phyloP scores from a whole-genome alignment of 2,329 filamentous ascomycete genomes.

The Apiospora hydei region DNA sequence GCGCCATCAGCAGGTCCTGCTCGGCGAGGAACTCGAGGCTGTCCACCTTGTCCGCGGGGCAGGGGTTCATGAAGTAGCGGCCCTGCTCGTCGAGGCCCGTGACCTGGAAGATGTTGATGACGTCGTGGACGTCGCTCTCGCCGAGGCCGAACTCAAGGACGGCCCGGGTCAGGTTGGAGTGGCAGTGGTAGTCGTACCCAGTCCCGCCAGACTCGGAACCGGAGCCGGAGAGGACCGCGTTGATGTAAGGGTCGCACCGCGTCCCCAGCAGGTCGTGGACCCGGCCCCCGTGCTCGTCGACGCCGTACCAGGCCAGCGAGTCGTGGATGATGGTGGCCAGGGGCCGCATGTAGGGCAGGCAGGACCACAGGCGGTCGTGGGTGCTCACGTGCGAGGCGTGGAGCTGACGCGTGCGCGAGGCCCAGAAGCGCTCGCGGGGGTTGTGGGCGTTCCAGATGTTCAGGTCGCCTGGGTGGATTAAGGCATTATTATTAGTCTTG shows the following conservation, averaged over 20 bases:
- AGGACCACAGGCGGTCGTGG: conserved; percentile 79
- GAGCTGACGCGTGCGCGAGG: conserved; percentile 77
- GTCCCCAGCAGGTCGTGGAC: conserved; percentile 85
- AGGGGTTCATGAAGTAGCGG: conserved; percentile 77
- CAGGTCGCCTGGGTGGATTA: conserved; percentile 64
- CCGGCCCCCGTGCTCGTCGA: conserved; percentile 68
- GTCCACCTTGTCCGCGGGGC: conserved; percentile 61
- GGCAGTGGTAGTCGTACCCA: conserved; percentile 82
- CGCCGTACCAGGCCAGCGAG: conserved; percentile 67
- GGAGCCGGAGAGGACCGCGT: conserved; percentile 64
- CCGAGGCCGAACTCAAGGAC: conserved; percentile 71
- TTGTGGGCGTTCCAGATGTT: conserved; percentile 84
- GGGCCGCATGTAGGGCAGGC: conserved; percentile 78
- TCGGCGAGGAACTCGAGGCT: conserved; percentile 83
- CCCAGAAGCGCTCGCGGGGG: conserved; percentile 84
- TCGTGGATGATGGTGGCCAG: conserved; percentile 75
- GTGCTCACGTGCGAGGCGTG: conserved; percentile 77
- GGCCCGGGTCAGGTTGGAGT: conserved; percentile 80
- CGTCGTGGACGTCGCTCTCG: conserved; percentile 82
- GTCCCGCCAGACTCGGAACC: conserved; percentile 47
- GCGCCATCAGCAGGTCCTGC: conserved; percentile 71
- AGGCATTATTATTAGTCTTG: background rate
- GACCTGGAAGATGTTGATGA: conserved; percentile 87
- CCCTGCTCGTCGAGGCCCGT: conserved; percentile 77
- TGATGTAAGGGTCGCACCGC: conserved; percentile 85